phyloP scores from a whole-genome alignment of 768 basidiomycete genomes.

The Suillus fuscotomentosus region DNA sequence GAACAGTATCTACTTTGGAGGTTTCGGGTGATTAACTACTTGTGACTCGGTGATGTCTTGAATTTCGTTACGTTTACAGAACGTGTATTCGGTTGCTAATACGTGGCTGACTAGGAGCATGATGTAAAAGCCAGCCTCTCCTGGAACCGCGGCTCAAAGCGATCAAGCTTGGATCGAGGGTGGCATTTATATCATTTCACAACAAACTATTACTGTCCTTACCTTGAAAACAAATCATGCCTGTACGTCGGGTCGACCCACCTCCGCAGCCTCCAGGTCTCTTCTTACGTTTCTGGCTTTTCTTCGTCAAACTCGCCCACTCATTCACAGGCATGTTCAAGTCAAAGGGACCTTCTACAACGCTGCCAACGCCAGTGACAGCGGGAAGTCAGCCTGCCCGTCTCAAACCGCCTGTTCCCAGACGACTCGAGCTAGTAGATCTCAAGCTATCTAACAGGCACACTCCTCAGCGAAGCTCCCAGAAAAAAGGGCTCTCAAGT shows the following conservation, averaged over 20 bases:
- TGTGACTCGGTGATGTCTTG: background rate
- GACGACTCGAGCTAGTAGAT: background rate
- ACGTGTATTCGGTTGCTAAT: background rate
- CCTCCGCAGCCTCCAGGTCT: background rate
- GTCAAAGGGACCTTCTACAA: background rate
- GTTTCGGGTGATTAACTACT: background rate
- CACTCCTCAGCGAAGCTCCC: background rate
- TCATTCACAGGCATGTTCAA: conserved; percentile 3
- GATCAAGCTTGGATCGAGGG: background rate
- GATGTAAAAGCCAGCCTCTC: conserved; percentile 7
- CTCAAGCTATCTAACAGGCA: background rate
- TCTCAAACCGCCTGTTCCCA: background rate
- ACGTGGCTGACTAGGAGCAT: conserved; percentile 1
- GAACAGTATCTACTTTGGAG: background rate
- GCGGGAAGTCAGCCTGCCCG: background rate
- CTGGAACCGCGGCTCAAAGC: background rate
- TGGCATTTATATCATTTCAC: background rate
- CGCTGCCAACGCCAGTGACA: conserved; percentile 3
- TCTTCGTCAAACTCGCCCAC: conserved; percentile 1
- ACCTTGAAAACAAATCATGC: background rate
- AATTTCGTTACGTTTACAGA: background rate
- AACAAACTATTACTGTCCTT: conserved; percentile 7
- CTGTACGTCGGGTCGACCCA: background rate
- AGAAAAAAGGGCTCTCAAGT: background rate
- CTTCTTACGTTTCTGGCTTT: conserved; percentile 4